phyloP scores from a whole-genome alignment of 257 asterid genomes.

The Solanum megistacrolobum region DNA sequence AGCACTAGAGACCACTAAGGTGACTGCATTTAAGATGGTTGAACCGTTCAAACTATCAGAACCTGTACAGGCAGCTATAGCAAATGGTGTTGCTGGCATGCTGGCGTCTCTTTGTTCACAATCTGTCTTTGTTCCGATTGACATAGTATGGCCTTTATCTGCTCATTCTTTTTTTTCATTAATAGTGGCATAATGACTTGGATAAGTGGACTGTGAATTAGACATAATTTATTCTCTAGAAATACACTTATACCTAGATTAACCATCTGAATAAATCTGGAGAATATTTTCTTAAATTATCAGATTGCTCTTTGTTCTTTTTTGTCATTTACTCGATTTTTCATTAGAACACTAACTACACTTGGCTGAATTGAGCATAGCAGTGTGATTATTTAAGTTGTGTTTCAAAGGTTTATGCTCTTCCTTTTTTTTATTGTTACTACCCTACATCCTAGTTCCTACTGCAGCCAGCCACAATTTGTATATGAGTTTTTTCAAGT shows the following conservation, averaged over 20 bases:
- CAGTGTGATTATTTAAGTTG: background rate
- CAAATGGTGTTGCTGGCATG: slow-evolving; percentile 93
- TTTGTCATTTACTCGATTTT: background rate
- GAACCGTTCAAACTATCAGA: slow-evolving; percentile 71
- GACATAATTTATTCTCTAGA: background rate
- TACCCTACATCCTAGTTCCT: background rate
- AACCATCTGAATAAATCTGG: background rate
- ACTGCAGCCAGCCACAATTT: background rate
- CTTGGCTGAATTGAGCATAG: background rate
- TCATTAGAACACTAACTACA: background rate
- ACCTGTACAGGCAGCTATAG: slow-evolving; percentile 82
- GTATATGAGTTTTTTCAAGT: background rate
- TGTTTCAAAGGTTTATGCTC: background rate
- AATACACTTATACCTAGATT: background rate
- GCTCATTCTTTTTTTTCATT: background rate
- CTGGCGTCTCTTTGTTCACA: slow-evolving; percentile 76
- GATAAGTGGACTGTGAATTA: background rate
- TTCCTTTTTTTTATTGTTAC: background rate
- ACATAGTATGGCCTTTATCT: slow-evolving; percentile 52
- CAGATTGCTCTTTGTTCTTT: background rate
- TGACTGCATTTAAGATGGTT: slow-evolving; percentile 53
- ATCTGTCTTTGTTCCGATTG: slow-evolving; percentile 79
- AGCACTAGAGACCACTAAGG: slow-evolving; percentile 76
- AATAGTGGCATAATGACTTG: background rate
- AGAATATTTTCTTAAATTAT: background rate